A percentile compares a stretch with the other conserved stretches of the same genome.
Evolutionary conservation across 805 yeast genomes (phyloP).

Genomic region (Metschnikowia santaceciliae): DNA sequence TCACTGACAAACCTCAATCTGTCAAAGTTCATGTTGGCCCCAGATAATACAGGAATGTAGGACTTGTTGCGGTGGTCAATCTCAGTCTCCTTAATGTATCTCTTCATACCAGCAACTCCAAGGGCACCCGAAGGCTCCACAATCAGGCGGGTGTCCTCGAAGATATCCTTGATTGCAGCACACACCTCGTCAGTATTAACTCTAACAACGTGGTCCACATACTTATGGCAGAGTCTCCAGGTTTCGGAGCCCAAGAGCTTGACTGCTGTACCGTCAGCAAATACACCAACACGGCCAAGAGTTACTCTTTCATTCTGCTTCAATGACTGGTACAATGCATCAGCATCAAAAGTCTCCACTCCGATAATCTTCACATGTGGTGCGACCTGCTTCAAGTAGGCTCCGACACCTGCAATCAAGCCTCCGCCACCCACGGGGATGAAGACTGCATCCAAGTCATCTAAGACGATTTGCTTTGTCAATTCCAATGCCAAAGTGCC

Average conservation of each 20-base stretch:
- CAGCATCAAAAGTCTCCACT: constrained; percentile 94
- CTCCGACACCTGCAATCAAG: constrained; percentile 81
- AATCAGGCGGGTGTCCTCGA: constrained; percentile 90
- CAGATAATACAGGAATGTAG: constrained; percentile 83
- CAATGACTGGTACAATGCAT: constrained; percentile 78
- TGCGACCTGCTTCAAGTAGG: constrained; percentile 89
- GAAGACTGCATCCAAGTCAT: constrained; percentile 79
- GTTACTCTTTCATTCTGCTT: constrained; percentile 49
- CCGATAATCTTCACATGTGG: constrained; percentile 97
- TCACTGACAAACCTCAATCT: constrained; percentile 93
- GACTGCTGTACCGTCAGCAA: constrained; percentile 99
- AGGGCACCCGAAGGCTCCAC: constrained; percentile 98
- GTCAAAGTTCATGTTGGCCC: constrained; percentile 98
- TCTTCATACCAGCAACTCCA: constrained; percentile 90
- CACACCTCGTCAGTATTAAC: constrained; percentile 90
- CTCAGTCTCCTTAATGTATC: constrained; percentile 65
- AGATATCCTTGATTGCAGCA: constrained; percentile 96
- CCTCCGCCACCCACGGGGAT: constrained; percentile 98
- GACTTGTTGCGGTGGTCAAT: constrained; percentile 65
- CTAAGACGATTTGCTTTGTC: constrained; percentile 76
- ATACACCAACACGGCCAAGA: constrained; percentile 79
- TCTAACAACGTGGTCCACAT: constrained; percentile 83
- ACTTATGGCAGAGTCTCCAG: constrained; percentile 69
- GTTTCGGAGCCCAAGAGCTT: constrained; percentile 86
- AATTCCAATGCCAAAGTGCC: constrained; percentile 96